Evolutionary conservation across 768 basidiomycete species (phyloP), one percentile per base, ranked within the genome.

Genomic region (Piloderma croceum): DNA sequence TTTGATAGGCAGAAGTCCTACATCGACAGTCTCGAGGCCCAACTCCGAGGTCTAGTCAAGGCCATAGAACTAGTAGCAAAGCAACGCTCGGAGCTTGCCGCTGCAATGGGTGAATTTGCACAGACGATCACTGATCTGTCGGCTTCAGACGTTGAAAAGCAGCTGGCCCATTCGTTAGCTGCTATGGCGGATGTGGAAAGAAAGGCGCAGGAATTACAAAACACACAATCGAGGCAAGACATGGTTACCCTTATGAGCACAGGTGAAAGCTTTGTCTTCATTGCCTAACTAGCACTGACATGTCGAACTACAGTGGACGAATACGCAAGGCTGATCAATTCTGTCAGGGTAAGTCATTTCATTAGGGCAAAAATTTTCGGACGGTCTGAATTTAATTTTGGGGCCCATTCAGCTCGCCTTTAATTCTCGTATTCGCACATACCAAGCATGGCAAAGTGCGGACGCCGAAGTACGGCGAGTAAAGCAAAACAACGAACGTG

Each of bases 251-350:
- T 98, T 21, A 70, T 92, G 73, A 80, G 78, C 38, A 87, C 88
- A 35, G 81, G 83, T 81, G 48, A 36, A 49, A 27, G 37, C 21
- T 34, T 18, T 12, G 15, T 34, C 23, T 41, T 15, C 33, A 19
- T 12, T 10, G 7, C 21, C 27, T 32, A 20, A 17, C 39, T 20
- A 10, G 42, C 42, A 13, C 20, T 12, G 5, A 13, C 44, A 51
- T 35, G 59, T 24, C 35, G 33, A 15, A 3, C 21, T 38, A 27
- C 40, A 65, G 89, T 79, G 34, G 94, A 98, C 54, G 92, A 96
- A 61, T 98, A 98, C 57, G 78, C 90, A n/a, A 73, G 94, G 38
- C 70, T 97, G 38, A 87, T 94, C 46, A 80, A 76, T 50, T 89
- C 86, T 42, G 90, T 93, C 38, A 73, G 89, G 45, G 89, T 89